Evolutionary conservation across 495 filamentous ascomycete species (phyloP).

Genomic region (Trichocladium antarcticum): DNA sequence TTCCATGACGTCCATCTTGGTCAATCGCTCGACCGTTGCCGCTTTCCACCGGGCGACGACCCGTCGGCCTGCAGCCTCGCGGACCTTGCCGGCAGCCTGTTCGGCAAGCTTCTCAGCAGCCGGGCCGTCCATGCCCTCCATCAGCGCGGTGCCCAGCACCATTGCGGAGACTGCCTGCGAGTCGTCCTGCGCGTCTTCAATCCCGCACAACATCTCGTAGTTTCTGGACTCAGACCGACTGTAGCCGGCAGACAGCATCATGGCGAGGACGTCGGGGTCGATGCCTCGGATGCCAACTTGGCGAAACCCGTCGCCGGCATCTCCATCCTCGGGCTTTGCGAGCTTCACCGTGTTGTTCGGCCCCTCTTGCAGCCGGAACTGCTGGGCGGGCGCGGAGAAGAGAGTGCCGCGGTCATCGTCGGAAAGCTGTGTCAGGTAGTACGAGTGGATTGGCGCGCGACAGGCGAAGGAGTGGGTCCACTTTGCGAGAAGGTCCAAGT

Average conservation of each 20-base stretch:
- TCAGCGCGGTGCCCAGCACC: not conserved
- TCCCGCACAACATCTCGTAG: not conserved
- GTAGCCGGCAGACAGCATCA: conserved; percentile 11
- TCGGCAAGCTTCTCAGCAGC: conserved; percentile 1
- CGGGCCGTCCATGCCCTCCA: not conserved
- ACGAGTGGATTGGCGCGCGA: conserved; percentile 1
- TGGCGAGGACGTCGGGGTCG: conserved; percentile 12
- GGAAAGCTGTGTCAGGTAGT: conserved; percentile 17
- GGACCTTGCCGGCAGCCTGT: not conserved
- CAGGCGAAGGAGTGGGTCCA: conserved; percentile 9
- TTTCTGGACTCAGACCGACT: not conserved
- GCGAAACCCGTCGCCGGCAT: not conserved
- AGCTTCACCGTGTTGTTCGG: conserved; percentile 12
- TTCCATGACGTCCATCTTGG: not conserved
- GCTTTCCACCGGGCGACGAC: conserved; percentile 2
- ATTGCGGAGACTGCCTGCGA: not conserved
- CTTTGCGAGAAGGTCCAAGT: conserved; percentile 17
- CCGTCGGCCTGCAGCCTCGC: not conserved
- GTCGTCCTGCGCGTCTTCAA: not conserved
- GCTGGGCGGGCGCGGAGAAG: conserved; percentile 6
- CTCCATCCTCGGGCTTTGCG: conserved; percentile 3
- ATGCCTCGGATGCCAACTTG: not conserved
- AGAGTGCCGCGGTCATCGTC: conserved; percentile 12
- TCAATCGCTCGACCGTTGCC: not conserved
- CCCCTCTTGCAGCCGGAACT: conserved; percentile 10